These are phyloP conservation scores for Cochlearia excelsa DNA, from an alignment of 345 rosid species.

Conservation along the genomic window DNA sequence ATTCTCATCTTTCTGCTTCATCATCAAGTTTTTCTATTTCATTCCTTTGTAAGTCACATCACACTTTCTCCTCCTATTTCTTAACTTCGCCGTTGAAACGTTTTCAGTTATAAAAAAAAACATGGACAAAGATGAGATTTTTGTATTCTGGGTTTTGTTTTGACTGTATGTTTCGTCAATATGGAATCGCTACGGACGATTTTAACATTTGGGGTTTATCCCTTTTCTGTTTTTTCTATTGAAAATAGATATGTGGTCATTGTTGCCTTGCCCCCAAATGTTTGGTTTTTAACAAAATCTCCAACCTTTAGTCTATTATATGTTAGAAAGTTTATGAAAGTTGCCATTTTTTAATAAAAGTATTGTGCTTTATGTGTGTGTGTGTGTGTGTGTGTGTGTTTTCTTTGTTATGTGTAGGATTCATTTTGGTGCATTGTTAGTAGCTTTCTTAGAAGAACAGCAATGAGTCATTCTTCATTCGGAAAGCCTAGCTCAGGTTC, in stretches of 20 bases:
- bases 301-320: not conserved
- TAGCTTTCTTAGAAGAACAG: conserved; percentile 32
- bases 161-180: not conserved
- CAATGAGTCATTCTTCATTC: conserved; percentile 54
- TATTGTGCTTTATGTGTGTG: not conserved
- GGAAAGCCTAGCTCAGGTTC: conserved; percentile 56
- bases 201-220: conserved; percentile 8
- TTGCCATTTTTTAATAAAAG: conserved; percentile 1
- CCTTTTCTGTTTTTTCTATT: not conserved
- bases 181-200: conserved; percentile 13
- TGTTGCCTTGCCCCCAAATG: conserved; percentile 4
- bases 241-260: not conserved
- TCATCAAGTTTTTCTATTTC: conserved; percentile 7
- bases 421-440: conserved; percentile 32
- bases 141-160: not conserved
- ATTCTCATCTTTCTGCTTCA: not conserved
- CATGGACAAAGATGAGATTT: not conserved
- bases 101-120: too few species aligned
- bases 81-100: conserved; percentile 7
- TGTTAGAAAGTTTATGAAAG: not conserved
- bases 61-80: not conserved
- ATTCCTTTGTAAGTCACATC: conserved; percentile 19
- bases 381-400: not conserved
- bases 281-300: conserved; percentile 4
- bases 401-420: conserved; percentile 20